Percentiles rank a stretch among this genome's conserved stretches.
Evolutionary conservation across 305 asterid genomes (phyloP).

Genomic region (Fraxinus paxiana): DNA sequence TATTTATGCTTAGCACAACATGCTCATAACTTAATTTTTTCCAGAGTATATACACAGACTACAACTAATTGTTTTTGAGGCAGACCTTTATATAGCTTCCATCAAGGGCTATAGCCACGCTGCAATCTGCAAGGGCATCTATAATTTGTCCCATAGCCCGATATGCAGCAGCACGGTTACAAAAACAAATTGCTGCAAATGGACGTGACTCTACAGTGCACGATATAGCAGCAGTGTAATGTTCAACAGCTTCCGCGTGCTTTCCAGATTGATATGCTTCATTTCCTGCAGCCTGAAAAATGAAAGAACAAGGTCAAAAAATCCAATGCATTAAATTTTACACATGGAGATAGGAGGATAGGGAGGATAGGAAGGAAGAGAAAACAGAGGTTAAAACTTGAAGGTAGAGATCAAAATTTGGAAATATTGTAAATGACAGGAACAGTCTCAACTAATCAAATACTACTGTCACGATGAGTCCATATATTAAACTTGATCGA

Average conservation of each 20-base stretch:
- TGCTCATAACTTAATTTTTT: background rate
- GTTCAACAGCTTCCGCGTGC: constrained; percentile 80
- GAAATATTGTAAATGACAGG: background rate
- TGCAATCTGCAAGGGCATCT: constrained; percentile 95
- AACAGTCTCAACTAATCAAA: background rate
- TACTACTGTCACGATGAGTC: background rate
- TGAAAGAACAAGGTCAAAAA: constrained; percentile 23
- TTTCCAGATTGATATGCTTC: constrained; percentile 83
- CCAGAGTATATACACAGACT: constrained; percentile 11
- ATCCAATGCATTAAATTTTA: constrained; percentile 15
- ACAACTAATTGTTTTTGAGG: constrained; percentile 20
- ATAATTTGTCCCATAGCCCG: constrained; percentile 79
- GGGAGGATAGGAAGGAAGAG: background rate
- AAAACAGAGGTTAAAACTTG: background rate
- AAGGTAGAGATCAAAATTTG: background rate
- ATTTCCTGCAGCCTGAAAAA: constrained; percentile 84
- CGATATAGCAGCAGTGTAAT: constrained; percentile 80
- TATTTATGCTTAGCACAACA: background rate
- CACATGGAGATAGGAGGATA: background rate
- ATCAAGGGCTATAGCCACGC: constrained; percentile 92
- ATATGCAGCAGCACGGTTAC: constrained; percentile 98
- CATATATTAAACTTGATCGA: background rate
- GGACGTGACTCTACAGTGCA: constrained; percentile 85
- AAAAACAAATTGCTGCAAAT: constrained; percentile 86
- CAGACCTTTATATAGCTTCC: constrained; percentile 77